Base-by-base conservation (phyloP, 2,329 filamentous ascomycete species). In the Albophoma yamanashiensis region DNA sequence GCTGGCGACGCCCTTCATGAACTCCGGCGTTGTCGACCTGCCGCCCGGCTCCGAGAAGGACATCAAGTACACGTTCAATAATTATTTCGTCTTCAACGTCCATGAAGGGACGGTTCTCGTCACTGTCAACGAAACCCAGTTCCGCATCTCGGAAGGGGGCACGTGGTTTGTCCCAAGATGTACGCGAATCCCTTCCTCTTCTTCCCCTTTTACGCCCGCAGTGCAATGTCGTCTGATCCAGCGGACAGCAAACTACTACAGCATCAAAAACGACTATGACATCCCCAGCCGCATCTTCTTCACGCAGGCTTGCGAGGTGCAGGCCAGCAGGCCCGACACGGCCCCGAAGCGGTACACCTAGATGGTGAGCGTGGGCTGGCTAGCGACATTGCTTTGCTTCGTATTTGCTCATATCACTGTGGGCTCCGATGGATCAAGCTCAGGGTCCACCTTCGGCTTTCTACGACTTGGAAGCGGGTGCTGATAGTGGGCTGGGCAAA, bases 71-170 rank as follows among this genome's bases (percentile, higher is more conserved):
- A 89, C 89, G 42, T 83, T 93, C 63, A 92, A 89, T 76, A 97
- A 97, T 91, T 92, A 97, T 70, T 94, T 99, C 88, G 87, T 89
- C 1, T 97, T 97, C 73, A 97, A 96, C 67, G 89, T 99, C 38
- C 88, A 91, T 66, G 82, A 84, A 53, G 94, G 94, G 25, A 86
- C 89, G 64, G 91, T 97, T 22, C 80, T 86, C 64, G 92, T 96
- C 25, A 89, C 85, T 34, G 83, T 96, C 56, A 85, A 89, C 64
- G 84, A 89, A 64, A 88, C 83, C 34, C 78, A 81, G 63, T 97
- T 99, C 71, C 86, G 88, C 60, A 92, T 96, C 64, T 86, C 87
- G 43, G 91, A 89, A 66, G 92, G 93, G 45, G 93, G 93, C 58
- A 89, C 92, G 73, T 97, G 91, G 82, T 92, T 96, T 73, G 92